A percentile compares a stretch with the other conserved stretches of the same genome.
These are phyloP conservation scores for Schizochytrium sp. DNA, from an alignment of 108 stramenopile species.

Conservation along the genomic window DNA sequence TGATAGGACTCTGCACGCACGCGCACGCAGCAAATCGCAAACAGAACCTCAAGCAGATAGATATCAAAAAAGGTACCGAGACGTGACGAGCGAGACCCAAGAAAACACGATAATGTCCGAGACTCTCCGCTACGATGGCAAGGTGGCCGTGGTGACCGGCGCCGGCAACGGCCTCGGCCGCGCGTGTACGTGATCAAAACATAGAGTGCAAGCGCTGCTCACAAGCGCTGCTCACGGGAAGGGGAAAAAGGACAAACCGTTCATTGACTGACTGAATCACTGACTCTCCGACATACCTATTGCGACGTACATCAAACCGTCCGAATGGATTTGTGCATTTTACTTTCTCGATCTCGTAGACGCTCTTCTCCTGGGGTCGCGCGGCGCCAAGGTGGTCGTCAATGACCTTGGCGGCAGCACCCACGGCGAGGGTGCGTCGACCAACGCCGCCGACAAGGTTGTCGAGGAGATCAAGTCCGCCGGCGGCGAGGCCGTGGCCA, in stretches of 20 bases:
- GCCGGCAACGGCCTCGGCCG: slow-evolving; percentile 23
- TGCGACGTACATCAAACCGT: no score
- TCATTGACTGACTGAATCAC: no score
- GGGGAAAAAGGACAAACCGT: no score
- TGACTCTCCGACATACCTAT: no score
- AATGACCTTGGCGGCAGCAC: slow-evolving; percentile 29
- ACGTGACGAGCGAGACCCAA: background rate
- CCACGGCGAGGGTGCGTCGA: background rate
- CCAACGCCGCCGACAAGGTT: slow-evolving; percentile 21
- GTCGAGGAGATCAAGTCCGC: slow-evolving; percentile 17
- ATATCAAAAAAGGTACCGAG: no score
- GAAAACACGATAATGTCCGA: background rate
- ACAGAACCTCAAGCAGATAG: no score
- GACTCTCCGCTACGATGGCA: slow-evolving; percentile 29
- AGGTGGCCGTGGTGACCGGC: slow-evolving; percentile 30
- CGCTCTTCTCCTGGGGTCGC: slow-evolving; percentile 20
- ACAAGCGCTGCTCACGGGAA: no score
- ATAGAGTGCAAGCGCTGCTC: no score
- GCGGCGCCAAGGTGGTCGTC: slow-evolving; percentile 32
- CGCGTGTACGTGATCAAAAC: background rate
- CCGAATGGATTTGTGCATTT: background rate
- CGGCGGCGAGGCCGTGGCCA: slow-evolving; percentile 26
- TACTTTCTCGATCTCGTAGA: background rate
- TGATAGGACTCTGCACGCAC: no score
- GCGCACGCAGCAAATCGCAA: no score